Evolutionary conservation across 2,329 filamentous ascomycete genomes (phyloP), one percentile per base, ranked within the genome.

Genomic region (Colletotrichum simmondsii): DNA sequence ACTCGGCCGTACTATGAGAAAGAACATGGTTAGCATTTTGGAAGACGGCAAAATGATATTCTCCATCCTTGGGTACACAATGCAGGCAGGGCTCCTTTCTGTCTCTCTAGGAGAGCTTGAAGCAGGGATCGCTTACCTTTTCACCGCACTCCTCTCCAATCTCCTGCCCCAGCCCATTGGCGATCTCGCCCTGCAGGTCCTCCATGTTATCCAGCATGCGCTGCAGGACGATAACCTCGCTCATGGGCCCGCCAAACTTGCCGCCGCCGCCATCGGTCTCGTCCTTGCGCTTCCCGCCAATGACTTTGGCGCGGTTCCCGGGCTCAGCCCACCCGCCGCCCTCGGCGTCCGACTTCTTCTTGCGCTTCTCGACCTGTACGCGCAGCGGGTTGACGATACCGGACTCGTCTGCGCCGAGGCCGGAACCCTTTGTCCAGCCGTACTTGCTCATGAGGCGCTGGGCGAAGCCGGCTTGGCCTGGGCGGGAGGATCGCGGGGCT

Each of bases 141-240:
- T 94, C 91, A 62, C 92, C 92, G 82, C 97, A 98, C 80, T 97
- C 94, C 79, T 98, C 94, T 7, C 97, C 97, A 82, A 99, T 98
- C 81, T 98, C 95, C 84, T 98, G 96, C 77, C 96, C 92, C 63
- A 99, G 85, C 0, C 91, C 91, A 16, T 89, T 88, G 72, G 92
- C 90, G 61, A 98, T 90, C 81, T 98, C 96, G n/a, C 87, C 87
- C 70, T 92, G 89, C 57, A 98, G 84, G 79, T 98, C 86, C 2
- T 85, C 89, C 87, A 98, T 92, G 6, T 93, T 94, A 74, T 97
- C 92, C 1, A 98, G 88, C 94, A 98, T 98, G 62, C 94, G 92
- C 65, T 89, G 88, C 22, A 98, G 84, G 58, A 97, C 91, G 63
- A 98, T 90, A 22, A 98, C 96, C 75, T 93, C 90, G 72, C 92